These are phyloP conservation scores for Mortierella sp. DNA, from an alignment of 371 early-diverging fungal genomes.

Conservation along the genomic window DNA sequence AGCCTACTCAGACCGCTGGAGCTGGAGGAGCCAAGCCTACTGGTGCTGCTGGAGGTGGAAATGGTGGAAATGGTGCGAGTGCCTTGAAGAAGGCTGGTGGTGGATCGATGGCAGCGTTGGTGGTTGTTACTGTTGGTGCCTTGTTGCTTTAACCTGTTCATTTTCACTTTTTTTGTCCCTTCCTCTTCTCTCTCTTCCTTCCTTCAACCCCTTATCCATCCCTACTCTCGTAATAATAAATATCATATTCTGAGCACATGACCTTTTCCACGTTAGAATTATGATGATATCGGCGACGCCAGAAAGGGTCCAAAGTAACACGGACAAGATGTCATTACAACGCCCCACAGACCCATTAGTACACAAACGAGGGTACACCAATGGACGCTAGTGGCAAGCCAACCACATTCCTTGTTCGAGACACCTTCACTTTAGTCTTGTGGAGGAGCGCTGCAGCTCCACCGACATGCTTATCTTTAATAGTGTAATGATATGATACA, in stretches of 20 bases:
- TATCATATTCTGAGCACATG: too few relatives aligned
- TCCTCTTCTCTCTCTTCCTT: neutral
- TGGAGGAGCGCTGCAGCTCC: neutral
- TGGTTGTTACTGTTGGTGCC: slow-evolving; percentile 1
- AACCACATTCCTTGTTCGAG: too few relatives aligned
- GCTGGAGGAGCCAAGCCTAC: neutral
- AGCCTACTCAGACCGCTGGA: slow-evolving; percentile 9
- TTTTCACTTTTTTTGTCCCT: neutral
- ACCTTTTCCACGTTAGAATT: too few relatives aligned
- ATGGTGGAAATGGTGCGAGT: neutral
- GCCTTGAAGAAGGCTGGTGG: neutral
- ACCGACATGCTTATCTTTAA: neutral
- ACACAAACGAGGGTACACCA: too few relatives aligned
- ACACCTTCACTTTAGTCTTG: neutral
- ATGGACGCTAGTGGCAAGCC: too few relatives aligned
- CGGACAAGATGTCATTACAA: too few relatives aligned
- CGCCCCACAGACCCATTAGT: too few relatives aligned
- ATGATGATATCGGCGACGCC: neutral
- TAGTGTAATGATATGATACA: neutral
- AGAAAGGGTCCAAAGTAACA: neutral
- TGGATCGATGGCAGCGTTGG: slow-evolving; percentile 7
- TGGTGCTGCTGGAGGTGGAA: neutral
- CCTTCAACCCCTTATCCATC: neutral
- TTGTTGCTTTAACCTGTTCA: slow-evolving; percentile 16
- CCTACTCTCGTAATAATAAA: neutral